Conservation (phyloP, 2,329 filamentous ascomycete species). For the Curvularia sp. region DNA sequence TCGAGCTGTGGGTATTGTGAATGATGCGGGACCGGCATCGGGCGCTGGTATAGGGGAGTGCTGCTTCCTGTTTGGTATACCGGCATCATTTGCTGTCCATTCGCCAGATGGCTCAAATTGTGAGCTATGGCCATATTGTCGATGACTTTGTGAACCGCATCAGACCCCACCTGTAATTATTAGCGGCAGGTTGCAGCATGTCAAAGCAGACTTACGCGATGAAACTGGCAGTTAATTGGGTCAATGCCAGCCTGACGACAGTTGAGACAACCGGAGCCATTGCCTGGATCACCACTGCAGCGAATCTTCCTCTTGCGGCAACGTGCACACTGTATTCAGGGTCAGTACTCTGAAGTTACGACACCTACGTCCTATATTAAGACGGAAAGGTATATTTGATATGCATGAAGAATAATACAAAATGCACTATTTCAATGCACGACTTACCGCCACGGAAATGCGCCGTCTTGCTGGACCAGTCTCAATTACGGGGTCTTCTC, state of each 20-base stretch:
- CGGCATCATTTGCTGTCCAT: slow-evolving; percentile 31
- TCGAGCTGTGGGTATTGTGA: slow-evolving; percentile 31
- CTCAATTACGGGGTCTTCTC: slow-evolving; percentile 43
- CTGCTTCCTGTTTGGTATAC: slow-evolving; percentile 23
- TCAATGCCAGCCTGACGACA: slow-evolving; percentile 77
- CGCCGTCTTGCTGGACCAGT: slow-evolving; percentile 55
- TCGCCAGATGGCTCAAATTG: slow-evolving; percentile 27
- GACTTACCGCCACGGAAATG: slow-evolving; percentile 55
- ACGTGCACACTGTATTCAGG: slow-evolving; percentile 72
- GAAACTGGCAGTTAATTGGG: slow-evolving; percentile 71
- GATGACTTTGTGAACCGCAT: slow-evolving; percentile 34
- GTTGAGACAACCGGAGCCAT: slow-evolving; percentile 79
- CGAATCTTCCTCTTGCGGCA: slow-evolving; percentile 95
- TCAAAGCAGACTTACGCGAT: slow-evolving; percentile 66
- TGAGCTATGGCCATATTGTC: slow-evolving; percentile 27
- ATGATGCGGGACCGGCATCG: slow-evolving; percentile 22
- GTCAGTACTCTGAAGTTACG: slow-evolving; percentile 6
- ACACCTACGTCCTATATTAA: not conserved
- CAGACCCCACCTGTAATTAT: slow-evolving; percentile 43
- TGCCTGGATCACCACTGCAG: slow-evolving; percentile 83
- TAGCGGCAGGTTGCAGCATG: slow-evolving; percentile 7
- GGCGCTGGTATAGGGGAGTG: slow-evolving; percentile 24
- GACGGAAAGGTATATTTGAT: not conserved
- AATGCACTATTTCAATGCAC: not conserved
- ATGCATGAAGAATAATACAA: not conserved